phyloP scores from a whole-genome alignment of 164 flowering plant species.

The Umbellularia californica region DNA sequence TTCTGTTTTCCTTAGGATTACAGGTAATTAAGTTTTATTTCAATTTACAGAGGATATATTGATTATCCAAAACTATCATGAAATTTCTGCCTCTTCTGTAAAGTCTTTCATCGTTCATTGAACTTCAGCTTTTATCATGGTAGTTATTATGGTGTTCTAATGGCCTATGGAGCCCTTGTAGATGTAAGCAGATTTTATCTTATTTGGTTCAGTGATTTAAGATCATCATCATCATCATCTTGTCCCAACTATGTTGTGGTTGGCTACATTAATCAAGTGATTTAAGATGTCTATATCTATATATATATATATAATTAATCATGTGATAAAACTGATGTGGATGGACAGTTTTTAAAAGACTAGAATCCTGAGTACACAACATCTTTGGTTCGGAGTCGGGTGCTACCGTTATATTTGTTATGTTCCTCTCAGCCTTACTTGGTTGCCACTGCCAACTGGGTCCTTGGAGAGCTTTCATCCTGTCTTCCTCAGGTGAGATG shows the following conservation, averaged over 20 bases:
- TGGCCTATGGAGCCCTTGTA: conserved; percentile 77
- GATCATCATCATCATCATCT: background rate
- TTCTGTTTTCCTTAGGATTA: background rate
- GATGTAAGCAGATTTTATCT: conserved; percentile 46
- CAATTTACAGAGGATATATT: background rate
- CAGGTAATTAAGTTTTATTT: background rate
- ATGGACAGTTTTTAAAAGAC: conserved; percentile 51
- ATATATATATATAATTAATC: background rate
- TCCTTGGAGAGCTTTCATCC: conserved; percentile 73
- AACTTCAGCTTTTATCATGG: conserved; percentile 7
- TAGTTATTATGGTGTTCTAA: conserved; percentile 81
- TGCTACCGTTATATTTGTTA: conserved; percentile 55
- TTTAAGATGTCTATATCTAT: conserved; percentile 7
- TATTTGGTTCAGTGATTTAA: conserved; percentile 6
- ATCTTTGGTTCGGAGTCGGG: conserved; percentile 42
- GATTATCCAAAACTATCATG: background rate
- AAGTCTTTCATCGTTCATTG: conserved; percentile 8
- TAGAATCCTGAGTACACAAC: conserved; percentile 41
- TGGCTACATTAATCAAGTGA: background rate
- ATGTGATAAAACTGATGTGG: background rate
- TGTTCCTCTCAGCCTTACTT: conserved; percentile 43
- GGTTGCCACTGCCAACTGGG: conserved; percentile 80
- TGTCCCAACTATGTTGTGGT: no score
- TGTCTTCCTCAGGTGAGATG: conserved; percentile 69
- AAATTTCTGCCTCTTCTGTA: background rate